Percentiles rank a stretch among this genome's conserved stretches.
phyloP scores from a whole-genome alignment of 139 green algal genomes.

The Trebouxia sp. region DNA sequence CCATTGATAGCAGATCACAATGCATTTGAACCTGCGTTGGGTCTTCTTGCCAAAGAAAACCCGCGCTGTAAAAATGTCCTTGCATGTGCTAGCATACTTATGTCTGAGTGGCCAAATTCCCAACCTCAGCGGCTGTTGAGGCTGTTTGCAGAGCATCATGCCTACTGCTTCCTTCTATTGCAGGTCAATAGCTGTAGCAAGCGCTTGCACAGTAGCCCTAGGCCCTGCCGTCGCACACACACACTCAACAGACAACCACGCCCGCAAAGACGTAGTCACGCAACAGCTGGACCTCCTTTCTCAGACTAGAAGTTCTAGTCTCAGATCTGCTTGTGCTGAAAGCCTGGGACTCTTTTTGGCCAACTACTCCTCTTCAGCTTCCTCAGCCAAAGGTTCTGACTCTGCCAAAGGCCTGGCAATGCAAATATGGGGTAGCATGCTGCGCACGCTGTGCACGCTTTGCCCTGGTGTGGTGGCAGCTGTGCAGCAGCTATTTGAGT shows the following conservation, averaged over 20 bases:
- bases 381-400: neutral
- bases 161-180: neutral
- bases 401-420: neutral
- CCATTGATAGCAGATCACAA: no score
- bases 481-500: neutral
- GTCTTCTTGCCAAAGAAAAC: no score
- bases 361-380: neutral
- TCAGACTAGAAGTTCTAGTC: neutral
- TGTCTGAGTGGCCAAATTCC: no score
- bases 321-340: constrained; percentile 2
- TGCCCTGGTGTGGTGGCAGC: neutral
- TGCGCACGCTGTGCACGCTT: constrained; percentile 20
- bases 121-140: no score
- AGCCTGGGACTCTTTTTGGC: neutral
- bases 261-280: neutral
- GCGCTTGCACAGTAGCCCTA: neutral
- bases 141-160: neutral
- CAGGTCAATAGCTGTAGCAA: neutral
- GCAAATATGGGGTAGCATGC: neutral
- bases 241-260: neutral
- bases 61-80: no score
- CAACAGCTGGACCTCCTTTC: neutral
- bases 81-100: no score
- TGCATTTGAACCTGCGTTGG: no score
- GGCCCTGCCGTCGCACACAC: neutral